Evolutionary conservation across 2,329 filamentous ascomycete genomes (phyloP).

Genomic region (Cordyceps javanica): DNA sequence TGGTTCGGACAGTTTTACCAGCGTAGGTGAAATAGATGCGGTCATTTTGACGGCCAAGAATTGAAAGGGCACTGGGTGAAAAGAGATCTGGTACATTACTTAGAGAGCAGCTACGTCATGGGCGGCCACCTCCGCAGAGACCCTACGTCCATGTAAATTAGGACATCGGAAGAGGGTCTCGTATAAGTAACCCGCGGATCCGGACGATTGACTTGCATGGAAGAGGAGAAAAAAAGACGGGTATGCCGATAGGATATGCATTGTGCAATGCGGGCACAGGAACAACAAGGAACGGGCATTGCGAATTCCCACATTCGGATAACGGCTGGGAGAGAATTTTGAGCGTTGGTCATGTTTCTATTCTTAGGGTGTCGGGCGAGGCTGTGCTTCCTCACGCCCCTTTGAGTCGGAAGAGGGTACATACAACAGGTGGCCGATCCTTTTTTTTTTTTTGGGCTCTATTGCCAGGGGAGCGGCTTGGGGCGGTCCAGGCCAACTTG

Average conservation of each 20-base stretch:
- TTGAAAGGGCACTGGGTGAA: not conserved
- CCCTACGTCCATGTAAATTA: not conserved
- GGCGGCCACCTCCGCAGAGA: not conserved
- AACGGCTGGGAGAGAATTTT: constrained; percentile 1
- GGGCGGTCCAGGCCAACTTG: too few species aligned
- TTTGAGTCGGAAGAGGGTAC: not conserved
- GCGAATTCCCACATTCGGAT: constrained; percentile 4
- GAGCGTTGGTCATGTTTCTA: not conserved
- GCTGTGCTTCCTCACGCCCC: not conserved
- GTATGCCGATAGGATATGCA: not conserved
- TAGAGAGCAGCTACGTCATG: not conserved
- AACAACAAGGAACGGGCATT: not conserved
- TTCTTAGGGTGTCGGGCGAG: not conserved
- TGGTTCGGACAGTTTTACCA: too few species aligned
- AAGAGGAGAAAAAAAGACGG: not conserved
- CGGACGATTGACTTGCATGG: constrained; percentile 1
- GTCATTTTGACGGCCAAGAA: too few species aligned
- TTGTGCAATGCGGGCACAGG: not conserved
- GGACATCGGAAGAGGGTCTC: not conserved
- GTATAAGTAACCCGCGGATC: not conserved
- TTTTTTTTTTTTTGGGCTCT: too few species aligned
- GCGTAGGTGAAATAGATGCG: too few species aligned
- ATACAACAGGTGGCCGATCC: not conserved
- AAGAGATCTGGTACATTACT: not conserved
- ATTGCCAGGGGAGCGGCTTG: too few species aligned